These are phyloP conservation scores for Atkinsonella hypoxylon DNA, from an alignment of 2,329 filamentous ascomycete species.

Conservation along the genomic window DNA sequence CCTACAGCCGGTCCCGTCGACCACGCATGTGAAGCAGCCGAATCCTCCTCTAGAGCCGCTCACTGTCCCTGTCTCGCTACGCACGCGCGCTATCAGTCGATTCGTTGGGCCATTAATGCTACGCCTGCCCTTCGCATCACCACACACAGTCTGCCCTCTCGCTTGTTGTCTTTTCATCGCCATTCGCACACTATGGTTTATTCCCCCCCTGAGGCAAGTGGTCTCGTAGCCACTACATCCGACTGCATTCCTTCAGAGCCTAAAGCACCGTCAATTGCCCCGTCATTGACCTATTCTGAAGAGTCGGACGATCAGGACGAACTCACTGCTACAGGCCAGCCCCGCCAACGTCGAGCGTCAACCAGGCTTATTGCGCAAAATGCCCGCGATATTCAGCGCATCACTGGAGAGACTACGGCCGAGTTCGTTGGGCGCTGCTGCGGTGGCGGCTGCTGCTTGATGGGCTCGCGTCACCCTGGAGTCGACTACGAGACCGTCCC, in stretches of 20 bases:
- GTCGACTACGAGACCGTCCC: conserved; percentile 40
- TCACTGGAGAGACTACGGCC: conserved; percentile 52
- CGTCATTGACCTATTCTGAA: conserved; percentile 51
- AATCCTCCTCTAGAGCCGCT: neutral
- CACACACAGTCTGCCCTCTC: neutral
- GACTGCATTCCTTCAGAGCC: conserved; percentile 34
- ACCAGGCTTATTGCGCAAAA: conserved; percentile 56
- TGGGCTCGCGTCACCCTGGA: conserved; percentile 30
- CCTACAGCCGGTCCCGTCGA: neutral
- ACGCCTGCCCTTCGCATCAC: neutral
- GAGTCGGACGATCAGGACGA: conserved; percentile 49
- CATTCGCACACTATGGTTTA: conserved; percentile 17
- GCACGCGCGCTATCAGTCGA: neutral
- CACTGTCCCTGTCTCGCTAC: neutral
- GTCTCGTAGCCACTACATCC: conserved; percentile 26
- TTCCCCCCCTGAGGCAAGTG: conserved; percentile 23
- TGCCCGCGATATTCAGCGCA: conserved; percentile 48
- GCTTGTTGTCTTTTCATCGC: neutral
- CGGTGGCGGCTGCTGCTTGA: conserved; percentile 52
- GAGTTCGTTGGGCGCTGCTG: conserved; percentile 52
- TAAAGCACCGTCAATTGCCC: conserved; percentile 38
- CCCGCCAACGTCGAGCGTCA: conserved; percentile 51
- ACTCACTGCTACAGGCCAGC: conserved; percentile 29
- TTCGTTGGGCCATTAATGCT: too few relatives aligned
- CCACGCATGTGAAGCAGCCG: neutral